Percentiles rank a stretch among this genome's conserved stretches.
Conservation (phyloP, 2,329 filamentous ascomycete genomes). For the Aspergillus phoenicis region DNA sequence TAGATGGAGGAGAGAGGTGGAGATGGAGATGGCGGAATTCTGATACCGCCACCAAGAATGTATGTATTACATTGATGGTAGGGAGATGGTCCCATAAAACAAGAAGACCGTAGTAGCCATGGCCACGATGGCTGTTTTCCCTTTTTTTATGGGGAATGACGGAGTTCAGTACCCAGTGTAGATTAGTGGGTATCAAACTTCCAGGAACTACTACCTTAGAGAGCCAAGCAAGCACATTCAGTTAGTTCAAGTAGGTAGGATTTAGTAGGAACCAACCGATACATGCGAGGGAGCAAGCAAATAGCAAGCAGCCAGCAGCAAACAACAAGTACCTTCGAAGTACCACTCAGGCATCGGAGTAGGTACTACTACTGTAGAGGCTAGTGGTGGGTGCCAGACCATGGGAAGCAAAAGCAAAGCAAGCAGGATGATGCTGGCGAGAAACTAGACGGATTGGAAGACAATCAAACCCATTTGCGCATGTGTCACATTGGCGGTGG, state of each 20-base stretch:
- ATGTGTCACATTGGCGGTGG: conserved; percentile 10
- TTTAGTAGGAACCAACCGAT: neutral
- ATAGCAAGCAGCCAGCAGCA: neutral
- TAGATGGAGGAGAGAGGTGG: neutral
- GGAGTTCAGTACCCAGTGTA: neutral
- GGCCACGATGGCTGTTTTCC: neutral
- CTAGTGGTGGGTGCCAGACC: too few species aligned
- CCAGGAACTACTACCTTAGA: neutral
- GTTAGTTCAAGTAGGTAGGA: too few species aligned
- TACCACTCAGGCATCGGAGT: too few species aligned
- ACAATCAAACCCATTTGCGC: conserved; percentile 8
- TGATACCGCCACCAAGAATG: neutral
- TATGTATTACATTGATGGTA: neutral
- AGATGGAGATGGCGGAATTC: neutral
- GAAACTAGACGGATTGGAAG: neutral
- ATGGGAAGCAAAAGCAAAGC: neutral
- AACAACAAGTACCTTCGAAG: neutral
- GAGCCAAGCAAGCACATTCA: neutral
- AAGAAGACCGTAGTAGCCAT: too few species aligned
- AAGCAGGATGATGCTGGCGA: neutral
- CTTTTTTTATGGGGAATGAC: neutral
- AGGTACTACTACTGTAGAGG: too few species aligned
- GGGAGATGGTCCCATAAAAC: neutral
- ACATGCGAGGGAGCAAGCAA: neutral
- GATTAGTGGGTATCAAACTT: neutral